Base-by-base conservation (phyloP, 2,329 filamentous ascomycete genomes). In the Fusarium musae region DNA sequence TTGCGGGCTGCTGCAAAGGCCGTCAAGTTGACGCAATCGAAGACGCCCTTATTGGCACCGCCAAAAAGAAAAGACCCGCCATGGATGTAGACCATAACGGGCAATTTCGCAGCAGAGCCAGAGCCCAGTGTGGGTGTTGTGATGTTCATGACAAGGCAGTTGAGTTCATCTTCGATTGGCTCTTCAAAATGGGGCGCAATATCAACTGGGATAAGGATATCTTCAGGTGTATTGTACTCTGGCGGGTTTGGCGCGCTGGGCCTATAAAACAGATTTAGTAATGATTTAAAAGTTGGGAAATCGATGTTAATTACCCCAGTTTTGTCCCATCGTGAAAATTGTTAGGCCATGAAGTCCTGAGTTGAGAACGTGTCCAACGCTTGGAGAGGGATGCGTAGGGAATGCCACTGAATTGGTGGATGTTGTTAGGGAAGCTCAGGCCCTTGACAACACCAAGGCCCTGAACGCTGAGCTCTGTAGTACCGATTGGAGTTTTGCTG, bases 81-180 rank as follows among this genome's bases (percentile, higher is more conserved):
- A 7, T 72, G 69, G 19, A 73, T 69, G 19, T 66, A 73, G 1
- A 73, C 69, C 69, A 72, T 72, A 4, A 69, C 61, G 1, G 70
- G 70, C 8, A 60, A 15, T 16, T 47, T 59, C 1, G n/a, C 17
- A 8, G 19, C 26, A 16, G 39, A 13, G 5, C 17, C 30, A 19
- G 43, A 19, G 3, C 66, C 21, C 7, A 21, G 6, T 1, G n/a
- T 32, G 3, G 69, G 69, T 3, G 52, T 50, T 9, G 66, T 67
- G 26, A 72, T 59, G 32, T 73, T 72, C 61, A 72, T 54, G 16
- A 66, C 59, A 1, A 72, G 69, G 17, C 71, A 73, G 17, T 70
- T 53, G 13, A 72, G 40, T 23, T 72, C 69, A 46, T 70, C 69
- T 36, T 72, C 66, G 4, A 17, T 8, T 3, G 71, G 71, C 16